These are phyloP conservation scores for Amanita polypyramis DNA, from an alignment of 768 basidiomycete genomes.

Conservation along the genomic window DNA sequence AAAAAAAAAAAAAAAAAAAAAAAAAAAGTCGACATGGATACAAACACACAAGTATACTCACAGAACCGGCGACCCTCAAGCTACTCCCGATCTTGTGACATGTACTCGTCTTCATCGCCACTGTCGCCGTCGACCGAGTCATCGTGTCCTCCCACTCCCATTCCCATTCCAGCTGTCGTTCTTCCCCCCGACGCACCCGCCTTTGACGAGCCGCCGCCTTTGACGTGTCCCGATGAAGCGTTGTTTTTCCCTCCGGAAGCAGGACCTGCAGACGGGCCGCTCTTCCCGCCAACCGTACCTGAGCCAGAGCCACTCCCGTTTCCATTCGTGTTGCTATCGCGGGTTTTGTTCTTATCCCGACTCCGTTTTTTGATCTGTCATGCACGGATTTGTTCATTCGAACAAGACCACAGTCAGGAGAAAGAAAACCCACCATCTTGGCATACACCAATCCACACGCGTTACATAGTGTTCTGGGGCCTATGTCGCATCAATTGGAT, in stretches of 20 bases:
- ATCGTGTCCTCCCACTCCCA: conserved; percentile 4
- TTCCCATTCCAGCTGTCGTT: not conserved
- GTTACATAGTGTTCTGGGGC: conserved; percentile 77
- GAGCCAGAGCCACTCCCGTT: conserved; percentile 2
- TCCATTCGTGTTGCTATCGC: conserved; percentile 7
- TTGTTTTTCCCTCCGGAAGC: not conserved
- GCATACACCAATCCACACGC: conserved; percentile 83
- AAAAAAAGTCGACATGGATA: not conserved
- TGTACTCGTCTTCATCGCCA: conserved; percentile 19
- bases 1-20: not conserved
- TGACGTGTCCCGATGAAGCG: not conserved
- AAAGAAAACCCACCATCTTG: conserved; percentile 49
- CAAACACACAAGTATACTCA: not conserved
- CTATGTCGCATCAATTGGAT: conserved; percentile 24
- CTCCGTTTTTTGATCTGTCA: conserved; percentile 25
- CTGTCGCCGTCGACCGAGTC: conserved; percentile 17
- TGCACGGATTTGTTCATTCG: not conserved
- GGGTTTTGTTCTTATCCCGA: conserved; percentile 15
- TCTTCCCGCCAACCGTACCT: not conserved
- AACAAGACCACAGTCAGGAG: not conserved
- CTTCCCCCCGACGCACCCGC: not conserved
- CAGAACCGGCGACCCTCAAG: not conserved
- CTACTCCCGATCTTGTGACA: conserved; percentile 16
- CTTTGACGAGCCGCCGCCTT: not conserved
- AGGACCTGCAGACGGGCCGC: not conserved